Evolutionary conservation across 768 basidiomycete genomes (phyloP), one percentile per base, ranked within the genome.

Genomic region (Boletellus ananiceps): DNA sequence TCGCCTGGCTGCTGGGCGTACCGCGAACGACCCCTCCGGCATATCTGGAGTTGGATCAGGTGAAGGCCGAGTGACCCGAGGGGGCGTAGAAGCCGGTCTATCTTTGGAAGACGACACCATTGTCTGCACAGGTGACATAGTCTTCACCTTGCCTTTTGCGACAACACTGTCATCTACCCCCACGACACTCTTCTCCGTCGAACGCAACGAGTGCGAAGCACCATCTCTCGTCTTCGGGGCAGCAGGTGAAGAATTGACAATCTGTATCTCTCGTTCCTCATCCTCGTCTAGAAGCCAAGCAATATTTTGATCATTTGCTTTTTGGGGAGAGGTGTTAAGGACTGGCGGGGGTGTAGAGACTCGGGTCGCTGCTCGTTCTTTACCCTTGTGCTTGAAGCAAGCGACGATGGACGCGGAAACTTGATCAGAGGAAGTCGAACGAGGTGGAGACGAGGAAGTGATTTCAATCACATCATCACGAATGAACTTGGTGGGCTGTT

Each of bases 281-380:
- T 85, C 83, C 49, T 82, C 83, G 21, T 81, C 82, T 9, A 86
- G 63, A 18, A 88, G 68, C 84, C 84, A 86, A 2, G 79, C 75
- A 68, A 86, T 82, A 56, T 74, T 74, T 41, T 73, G 64, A 33
- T 70, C 62, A 15, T 46, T 51, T 13, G 37, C 40, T 25, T 29
- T 50, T 45, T 37, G 19, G 9, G 45, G 16, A 15, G 41, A 47
- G 15, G 45, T 8, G 27, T 41, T 12, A n/a, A 33, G 15, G 16
- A 45, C n/a, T 14, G 50, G 27, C 8, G 43, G 16, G n/a, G 38
- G 40, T 18, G 41, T 39, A 15, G 33, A 5, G 31, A 46, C 29
- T 39, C 5, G 45, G n/a, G 58, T 40, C n/a, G 19, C 15, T 13
- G 23, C 27, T 40, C 44, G 44, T 46, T 52, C 51, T 42, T 65